phyloP scores from a whole-genome alignment of 73 alveolate species.

The Paramecium sonneborni region DNA sequence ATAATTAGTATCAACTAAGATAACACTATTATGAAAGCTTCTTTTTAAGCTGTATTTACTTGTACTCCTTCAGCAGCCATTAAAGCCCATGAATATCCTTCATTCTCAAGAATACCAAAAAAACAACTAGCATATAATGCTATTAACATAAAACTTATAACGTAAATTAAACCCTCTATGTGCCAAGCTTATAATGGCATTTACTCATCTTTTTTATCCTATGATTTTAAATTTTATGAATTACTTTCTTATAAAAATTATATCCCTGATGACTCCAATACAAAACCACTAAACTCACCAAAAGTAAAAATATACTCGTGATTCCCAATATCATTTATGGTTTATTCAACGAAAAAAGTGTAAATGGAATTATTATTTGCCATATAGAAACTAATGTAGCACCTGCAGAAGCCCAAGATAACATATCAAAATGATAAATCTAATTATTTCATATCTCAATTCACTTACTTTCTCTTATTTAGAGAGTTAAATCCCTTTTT shows the following conservation, averaged over 20 bases:
- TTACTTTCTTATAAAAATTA: conserved; percentile 4
- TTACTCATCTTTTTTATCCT: neutral
- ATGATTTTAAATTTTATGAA: neutral
- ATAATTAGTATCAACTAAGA: neutral
- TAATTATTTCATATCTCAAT: neutral
- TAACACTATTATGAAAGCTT: neutral
- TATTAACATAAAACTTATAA: conserved; percentile 5
- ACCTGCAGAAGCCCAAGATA: conserved; percentile 54
- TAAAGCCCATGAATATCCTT: conserved; percentile 50
- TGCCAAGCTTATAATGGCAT: conserved; percentile 26
- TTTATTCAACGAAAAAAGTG: conserved; percentile 18
- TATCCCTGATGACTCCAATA: conserved; percentile 49
- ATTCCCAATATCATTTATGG: conserved; percentile 33
- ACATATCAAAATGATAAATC: conserved; percentile 48
- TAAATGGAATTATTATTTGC: conserved; percentile 39
- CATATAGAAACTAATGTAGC: conserved; percentile 22
- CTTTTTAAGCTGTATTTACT: neutral
- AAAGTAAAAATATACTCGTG: neutral
- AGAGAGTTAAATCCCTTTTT: neutral
- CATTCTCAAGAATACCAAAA: neutral
- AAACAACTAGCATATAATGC: conserved; percentile 38
- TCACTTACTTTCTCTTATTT: conserved; percentile 15
- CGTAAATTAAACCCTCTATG: conserved; percentile 23
- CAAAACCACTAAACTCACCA: conserved; percentile 24
- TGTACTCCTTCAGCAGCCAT: conserved; percentile 27